Evolutionary conservation across 805 yeast genomes (phyloP).

Genomic region (Candida ovalis): DNA sequence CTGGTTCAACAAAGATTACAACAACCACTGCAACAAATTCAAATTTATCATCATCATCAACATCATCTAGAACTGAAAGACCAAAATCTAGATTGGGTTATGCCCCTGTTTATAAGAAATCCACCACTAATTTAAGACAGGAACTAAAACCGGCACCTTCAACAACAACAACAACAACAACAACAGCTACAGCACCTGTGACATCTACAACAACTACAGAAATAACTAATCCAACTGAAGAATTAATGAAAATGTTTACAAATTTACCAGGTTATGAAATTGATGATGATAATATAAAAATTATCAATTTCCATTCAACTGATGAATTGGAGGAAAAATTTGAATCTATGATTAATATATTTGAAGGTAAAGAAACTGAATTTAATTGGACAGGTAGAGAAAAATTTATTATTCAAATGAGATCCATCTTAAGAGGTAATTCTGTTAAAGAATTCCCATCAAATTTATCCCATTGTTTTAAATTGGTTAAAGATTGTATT

Average conservation of each 20-base stretch:
- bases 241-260: slow-evolving; percentile 1
- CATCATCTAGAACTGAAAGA: slow-evolving; percentile 1
- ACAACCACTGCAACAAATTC: slow-evolving; percentile 11
- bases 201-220: neutral
- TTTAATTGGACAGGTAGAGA: slow-evolving; percentile 81
- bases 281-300: slow-evolving; percentile 27
- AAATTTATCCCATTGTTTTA: slow-evolving; percentile 27
- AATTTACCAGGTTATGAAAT: slow-evolving; percentile 12
- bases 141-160: neutral
- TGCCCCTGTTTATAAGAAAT: neutral
- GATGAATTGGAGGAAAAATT: slow-evolving; percentile 28
- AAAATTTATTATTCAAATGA: slow-evolving; percentile 48
- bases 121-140: neutral
- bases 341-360: slow-evolving; percentile 33
- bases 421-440: slow-evolving; percentile 62
- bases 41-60: slow-evolving; percentile 3
- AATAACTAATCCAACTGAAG: neutral
- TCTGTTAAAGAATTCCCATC: slow-evolving; percentile 33
- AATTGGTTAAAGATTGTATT: slow-evolving; percentile 53
- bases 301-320: slow-evolving; percentile 29
- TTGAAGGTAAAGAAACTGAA: slow-evolving; percentile 80
- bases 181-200: neutral
- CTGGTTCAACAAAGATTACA: slow-evolving; percentile 28
- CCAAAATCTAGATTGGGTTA: neutral
- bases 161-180: neutral